These are phyloP conservation scores for Melampsora larici-populina DNA, from an alignment of 1,284 basidiomycete species.

Conservation along the genomic window DNA sequence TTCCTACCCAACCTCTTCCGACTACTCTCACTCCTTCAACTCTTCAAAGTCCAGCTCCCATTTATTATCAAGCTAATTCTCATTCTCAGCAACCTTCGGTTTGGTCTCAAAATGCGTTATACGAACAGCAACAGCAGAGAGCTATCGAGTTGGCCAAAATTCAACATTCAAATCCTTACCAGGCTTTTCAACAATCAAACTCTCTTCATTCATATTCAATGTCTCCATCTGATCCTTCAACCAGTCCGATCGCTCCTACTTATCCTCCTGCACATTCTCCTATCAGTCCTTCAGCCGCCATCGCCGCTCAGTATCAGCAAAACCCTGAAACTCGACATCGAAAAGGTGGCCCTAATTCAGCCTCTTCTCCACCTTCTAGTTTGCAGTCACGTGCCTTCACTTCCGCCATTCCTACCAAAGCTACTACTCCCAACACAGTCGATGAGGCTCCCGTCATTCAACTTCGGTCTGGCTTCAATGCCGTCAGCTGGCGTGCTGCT, in stretches of 20 bases:
- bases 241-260: conserved; percentile 1
- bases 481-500: conserved; percentile 22
- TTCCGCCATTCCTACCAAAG: conserved; percentile 31
- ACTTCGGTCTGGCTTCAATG: conserved; percentile 21
- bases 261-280: conserved; percentile 28
- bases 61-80: conserved; percentile 17
- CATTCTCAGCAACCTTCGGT: neutral
- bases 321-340: conserved; percentile 30
- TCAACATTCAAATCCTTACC: neutral
- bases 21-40: conserved; percentile 10
- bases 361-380: conserved; percentile 6
- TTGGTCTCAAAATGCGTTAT: conserved; percentile 6
- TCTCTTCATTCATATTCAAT: neutral
- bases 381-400: conserved; percentile 15
- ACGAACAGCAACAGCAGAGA: conserved; percentile 7
- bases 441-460: conserved; percentile 33
- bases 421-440: conserved; percentile 19
- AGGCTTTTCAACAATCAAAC: neutral
- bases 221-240: conserved; percentile 4
- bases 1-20: neutral
- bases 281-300: conserved; percentile 32
- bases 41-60: conserved; percentile 11
- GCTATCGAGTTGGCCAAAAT: neutral
- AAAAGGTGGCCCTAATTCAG: conserved; percentile 8
- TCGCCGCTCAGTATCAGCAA: conserved; percentile 34